Percentiles rank a stretch among this genome's conserved stretches.
These are phyloP conservation scores for Tetracladium maxilliforme DNA, from an alignment of 2,329 filamentous ascomycete species.

Conservation along the genomic window DNA sequence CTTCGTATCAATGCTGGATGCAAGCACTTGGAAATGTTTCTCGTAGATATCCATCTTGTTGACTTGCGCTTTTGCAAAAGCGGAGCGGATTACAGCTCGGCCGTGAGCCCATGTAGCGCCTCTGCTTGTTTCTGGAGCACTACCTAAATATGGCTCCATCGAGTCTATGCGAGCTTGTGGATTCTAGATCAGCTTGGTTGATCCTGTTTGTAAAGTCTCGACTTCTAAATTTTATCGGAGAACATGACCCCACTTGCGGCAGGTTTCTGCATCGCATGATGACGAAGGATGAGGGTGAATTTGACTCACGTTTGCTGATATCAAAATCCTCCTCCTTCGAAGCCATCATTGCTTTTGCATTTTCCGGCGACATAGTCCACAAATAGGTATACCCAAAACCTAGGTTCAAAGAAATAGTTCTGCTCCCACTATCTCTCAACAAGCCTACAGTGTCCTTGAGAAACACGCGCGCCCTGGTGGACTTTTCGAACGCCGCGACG, in stretches of 20 bases:
- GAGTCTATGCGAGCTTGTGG: not conserved
- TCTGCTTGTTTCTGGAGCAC: not conserved
- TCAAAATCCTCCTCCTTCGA: not conserved
- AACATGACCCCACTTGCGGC: too few relatives aligned
- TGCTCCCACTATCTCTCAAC: not conserved
- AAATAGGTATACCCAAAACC: not conserved
- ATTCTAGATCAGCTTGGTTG: not conserved
- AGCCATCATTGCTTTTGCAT: conserved; percentile 1
- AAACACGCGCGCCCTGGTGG: not conserved
- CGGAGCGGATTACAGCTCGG: not conserved
- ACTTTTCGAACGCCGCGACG: not conserved
- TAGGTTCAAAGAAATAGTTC: not conserved
- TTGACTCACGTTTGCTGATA: not conserved
- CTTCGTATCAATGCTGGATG: not conserved
- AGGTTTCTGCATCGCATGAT: too few relatives aligned
- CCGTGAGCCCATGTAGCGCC: not conserved
- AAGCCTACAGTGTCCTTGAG: not conserved
- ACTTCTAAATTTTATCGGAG: too few relatives aligned
- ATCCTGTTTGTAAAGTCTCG: too few relatives aligned
- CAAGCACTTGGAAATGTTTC: not conserved
- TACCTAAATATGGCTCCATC: conserved; percentile 1
- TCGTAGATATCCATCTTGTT: conserved; percentile 1
- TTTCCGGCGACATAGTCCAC: conserved; percentile 1
- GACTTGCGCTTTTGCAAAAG: not conserved
- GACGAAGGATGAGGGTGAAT: not conserved